These are phyloP conservation scores for Venturiaceae sp. DNA, from an alignment of 2,329 filamentous ascomycete genomes.

Conservation along the genomic window DNA sequence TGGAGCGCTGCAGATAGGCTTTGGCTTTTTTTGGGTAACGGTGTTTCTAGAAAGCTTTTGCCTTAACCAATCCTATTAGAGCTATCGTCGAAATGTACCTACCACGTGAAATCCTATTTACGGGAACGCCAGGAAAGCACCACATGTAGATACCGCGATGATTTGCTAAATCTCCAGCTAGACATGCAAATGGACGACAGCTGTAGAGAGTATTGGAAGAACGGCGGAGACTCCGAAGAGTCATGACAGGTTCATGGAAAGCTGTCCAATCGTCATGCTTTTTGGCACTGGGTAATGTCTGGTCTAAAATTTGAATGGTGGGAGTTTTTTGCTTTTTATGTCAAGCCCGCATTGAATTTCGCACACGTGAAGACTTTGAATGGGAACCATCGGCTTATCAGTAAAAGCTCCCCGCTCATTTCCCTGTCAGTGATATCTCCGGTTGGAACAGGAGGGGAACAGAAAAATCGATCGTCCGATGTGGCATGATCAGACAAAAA, in stretches of 20 bases:
- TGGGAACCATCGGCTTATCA: background rate
- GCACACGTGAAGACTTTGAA: background rate
- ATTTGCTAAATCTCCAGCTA: background rate
- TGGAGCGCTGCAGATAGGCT: background rate
- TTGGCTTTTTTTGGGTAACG: background rate
- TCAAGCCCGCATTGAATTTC: background rate
- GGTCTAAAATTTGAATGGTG: background rate
- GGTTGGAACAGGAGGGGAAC: background rate
- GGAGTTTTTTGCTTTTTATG: background rate
- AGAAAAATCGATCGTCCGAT: too few species aligned
- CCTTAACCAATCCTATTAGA: background rate
- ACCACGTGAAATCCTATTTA: background rate
- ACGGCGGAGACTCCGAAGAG: background rate
- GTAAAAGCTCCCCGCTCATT: background rate
- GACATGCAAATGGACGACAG: background rate
- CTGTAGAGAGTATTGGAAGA: background rate
- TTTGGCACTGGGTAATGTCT: too few species aligned
- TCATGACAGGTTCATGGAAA: background rate
- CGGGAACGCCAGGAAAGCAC: too few species aligned
- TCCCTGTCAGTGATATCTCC: background rate
- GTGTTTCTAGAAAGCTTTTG: background rate
- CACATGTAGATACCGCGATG: background rate
- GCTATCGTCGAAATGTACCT: background rate
- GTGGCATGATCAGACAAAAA: too few species aligned
- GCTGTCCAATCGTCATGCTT: background rate